These are phyloP conservation scores for Rhizophora mangle DNA, from an alignment of 345 rosid species.

Conservation along the genomic window DNA sequence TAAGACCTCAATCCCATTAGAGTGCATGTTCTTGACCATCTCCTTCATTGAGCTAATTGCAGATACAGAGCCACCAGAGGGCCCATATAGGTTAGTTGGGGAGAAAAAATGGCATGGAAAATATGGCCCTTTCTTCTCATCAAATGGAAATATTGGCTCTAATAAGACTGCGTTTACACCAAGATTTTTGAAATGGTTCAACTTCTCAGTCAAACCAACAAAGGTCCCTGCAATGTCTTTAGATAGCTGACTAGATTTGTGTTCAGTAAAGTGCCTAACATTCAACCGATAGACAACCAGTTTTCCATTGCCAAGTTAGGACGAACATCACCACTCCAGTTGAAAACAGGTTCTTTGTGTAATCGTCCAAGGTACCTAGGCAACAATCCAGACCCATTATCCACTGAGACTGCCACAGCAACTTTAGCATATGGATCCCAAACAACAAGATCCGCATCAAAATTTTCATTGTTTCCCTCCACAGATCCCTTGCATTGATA, in stretches of 20 bases:
- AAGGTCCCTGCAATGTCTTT: conserved; percentile 68
- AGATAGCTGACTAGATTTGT: conserved; percentile 62
- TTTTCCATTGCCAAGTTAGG: conserved; percentile 62
- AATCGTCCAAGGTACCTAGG: conserved; percentile 51
- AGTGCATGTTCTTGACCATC: conserved; percentile 83
- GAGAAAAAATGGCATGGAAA: conserved; percentile 81
- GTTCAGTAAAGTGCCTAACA: conserved; percentile 64
- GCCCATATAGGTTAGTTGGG: conserved; percentile 50
- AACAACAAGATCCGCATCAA: conserved; percentile 35
- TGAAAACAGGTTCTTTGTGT: conserved; percentile 54
- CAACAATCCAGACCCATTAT: conserved; percentile 25
- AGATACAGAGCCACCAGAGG: conserved; percentile 45
- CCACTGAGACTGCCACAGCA: conserved; percentile 31
- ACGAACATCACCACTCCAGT: conserved; percentile 66
- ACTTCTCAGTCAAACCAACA: conserved; percentile 67
- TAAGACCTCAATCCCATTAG: conserved; percentile 71
- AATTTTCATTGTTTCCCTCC: conserved; percentile 26
- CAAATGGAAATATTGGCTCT: conserved; percentile 77
- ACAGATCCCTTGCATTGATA: conserved; percentile 50
- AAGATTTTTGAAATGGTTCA: conserved; percentile 62
- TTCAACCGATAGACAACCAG: conserved; percentile 69
- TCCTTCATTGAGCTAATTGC: conserved; percentile 71
- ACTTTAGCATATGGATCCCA: conserved; percentile 84
- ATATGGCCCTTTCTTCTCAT: conserved; percentile 70
- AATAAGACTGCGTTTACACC: conserved; percentile 78